Evolutionary conservation across 2,329 filamentous ascomycete species (phyloP), one percentile per base, ranked within the genome.

Genomic region (Fusarium piperis): DNA sequence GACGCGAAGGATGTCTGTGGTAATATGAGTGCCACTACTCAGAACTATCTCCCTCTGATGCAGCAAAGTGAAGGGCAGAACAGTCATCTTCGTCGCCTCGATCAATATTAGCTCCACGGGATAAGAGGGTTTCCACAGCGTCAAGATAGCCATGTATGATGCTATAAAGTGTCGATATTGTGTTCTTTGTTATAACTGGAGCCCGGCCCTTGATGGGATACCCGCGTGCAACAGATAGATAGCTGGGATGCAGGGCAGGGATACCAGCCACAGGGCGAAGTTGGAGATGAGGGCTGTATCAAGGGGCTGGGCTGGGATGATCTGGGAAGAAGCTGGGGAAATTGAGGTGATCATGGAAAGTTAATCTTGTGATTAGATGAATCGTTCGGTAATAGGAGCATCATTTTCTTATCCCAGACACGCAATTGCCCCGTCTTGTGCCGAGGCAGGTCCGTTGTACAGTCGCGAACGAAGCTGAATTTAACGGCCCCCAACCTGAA

Each of bases 1-100:
- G 38, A 68, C 59, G 52, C 56, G 70, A 9, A 73, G 70, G 36
- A 51, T 70, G 4, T 72, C 70, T 1, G 66, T 61, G 2, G 56
- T 28, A n/a, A 16, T 9, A 13, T 51, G 23, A 51, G 26, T n/a
- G 11, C 11, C 44, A 30, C 16, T 30, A 3, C 11, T 4, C 16
- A 30, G 12, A 12, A 26, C n/a, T n/a, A n/a, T n/a, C 18, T 3
- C 39, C 39, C 9, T 18, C 12, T 0, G 18, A 23, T 6, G 18
- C 39, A 6, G 39, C 39, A 15, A 41, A 23, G 13, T 23, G 18
- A 41, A 41, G 39, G 15, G 39, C 39, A 12, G 39, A 41, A 12
- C 18, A 23, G 18, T 10, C 12, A 23, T 41, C 18, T 12, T 23
- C 18, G 7, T 41, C 18, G 3, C 39, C 39, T 15, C 39, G 39